Percentiles rank a stretch among this genome's conserved stretches.
Conservation (phyloP, 805 yeast genomes). For the Tetrapisispora iriomotensis region DNA sequence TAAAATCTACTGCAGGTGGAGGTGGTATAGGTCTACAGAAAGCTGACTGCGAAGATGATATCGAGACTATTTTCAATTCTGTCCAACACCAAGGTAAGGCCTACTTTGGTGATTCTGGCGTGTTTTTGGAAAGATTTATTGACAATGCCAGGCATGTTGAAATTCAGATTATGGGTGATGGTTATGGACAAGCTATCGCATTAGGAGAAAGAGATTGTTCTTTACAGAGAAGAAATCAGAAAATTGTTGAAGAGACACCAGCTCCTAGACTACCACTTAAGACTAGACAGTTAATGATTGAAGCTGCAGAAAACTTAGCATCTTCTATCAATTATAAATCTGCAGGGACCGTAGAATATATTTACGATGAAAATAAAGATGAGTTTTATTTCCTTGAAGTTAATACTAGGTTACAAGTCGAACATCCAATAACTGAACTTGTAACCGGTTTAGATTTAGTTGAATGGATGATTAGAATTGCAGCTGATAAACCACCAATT, state of each 20-base stretch:
- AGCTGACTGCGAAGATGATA: conserved; percentile 73
- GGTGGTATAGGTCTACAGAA: conserved; percentile 97
- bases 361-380: conserved; percentile 76
- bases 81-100: conserved; percentile 91
- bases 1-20: conserved; percentile 97
- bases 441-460: conserved; percentile 92
- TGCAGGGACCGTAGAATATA: conserved; percentile 96
- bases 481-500: conserved; percentile 82
- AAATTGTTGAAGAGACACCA: conserved; percentile 94
- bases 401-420: conserved; percentile 93
- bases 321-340: conserved; percentile 80
- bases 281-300: conserved; percentile 65
- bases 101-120: conserved; percentile 93
- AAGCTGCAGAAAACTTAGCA: conserved; percentile 77
- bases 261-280: conserved; percentile 85
- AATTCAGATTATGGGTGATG: conserved; percentile 94
- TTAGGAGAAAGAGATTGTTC: conserved; percentile 97
- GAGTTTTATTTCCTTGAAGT: conserved; percentile 93
- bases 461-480: conserved; percentile 92
- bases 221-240: conserved; percentile 93
- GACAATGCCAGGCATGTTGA: conserved; percentile 95
- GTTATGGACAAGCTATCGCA: conserved; percentile 85
- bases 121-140: conserved; percentile 87
- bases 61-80: conserved; percentile 75
- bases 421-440: conserved; percentile 93